A percentile compares a stretch with the other conserved stretches of the same genome.
These are phyloP conservation scores for Nyssa sinensis DNA, from an alignment of 148 eudicot species.

Conservation along the genomic window DNA sequence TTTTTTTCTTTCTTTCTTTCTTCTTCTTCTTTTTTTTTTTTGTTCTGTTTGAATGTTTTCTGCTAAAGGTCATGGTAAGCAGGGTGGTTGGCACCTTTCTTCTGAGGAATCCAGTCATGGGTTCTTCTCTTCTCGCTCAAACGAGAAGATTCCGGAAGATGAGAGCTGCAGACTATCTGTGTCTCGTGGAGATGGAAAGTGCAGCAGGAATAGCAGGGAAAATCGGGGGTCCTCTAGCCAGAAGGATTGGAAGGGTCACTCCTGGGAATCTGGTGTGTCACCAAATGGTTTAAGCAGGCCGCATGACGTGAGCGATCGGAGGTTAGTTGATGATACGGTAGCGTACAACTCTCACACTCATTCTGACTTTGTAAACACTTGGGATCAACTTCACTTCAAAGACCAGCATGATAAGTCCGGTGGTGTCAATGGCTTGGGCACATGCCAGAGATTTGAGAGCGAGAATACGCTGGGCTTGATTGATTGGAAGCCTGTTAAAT, in stretches of 20 bases:
- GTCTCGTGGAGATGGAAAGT: constrained; percentile 45
- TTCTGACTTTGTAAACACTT: constrained; percentile 34
- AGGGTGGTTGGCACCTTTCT: constrained; percentile 53
- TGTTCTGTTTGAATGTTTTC: constrained; percentile 16
- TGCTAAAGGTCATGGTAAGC: constrained; percentile 69
- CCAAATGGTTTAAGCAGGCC: constrained; percentile 41
- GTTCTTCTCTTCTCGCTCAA: constrained; percentile 40
- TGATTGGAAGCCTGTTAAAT: constrained; percentile 79
- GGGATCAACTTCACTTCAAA: constrained; percentile 39
- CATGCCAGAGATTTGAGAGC: constrained; percentile 46
- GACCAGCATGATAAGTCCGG: constrained; percentile 45
- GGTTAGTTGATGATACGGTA: constrained; percentile 39
- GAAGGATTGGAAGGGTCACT: constrained; percentile 52
- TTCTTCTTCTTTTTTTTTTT: background rate
- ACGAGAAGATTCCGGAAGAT: constrained; percentile 42
- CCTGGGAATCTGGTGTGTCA: constrained; percentile 41
- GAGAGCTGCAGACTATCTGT: constrained; percentile 40
- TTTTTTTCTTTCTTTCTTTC: too few species aligned
- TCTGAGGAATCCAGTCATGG: constrained; percentile 47
- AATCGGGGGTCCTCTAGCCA: constrained; percentile 48
- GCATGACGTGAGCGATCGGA: constrained; percentile 31
- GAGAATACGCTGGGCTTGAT: constrained; percentile 48
- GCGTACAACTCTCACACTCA: constrained; percentile 45
- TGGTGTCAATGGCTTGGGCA: constrained; percentile 35
- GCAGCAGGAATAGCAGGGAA: constrained; percentile 56